A percentile compares a stretch with the other conserved stretches of the same genome.
Conservation (phyloP, 2,329 filamentous ascomycete genomes). For the Aspergillus ochraceus region DNA sequence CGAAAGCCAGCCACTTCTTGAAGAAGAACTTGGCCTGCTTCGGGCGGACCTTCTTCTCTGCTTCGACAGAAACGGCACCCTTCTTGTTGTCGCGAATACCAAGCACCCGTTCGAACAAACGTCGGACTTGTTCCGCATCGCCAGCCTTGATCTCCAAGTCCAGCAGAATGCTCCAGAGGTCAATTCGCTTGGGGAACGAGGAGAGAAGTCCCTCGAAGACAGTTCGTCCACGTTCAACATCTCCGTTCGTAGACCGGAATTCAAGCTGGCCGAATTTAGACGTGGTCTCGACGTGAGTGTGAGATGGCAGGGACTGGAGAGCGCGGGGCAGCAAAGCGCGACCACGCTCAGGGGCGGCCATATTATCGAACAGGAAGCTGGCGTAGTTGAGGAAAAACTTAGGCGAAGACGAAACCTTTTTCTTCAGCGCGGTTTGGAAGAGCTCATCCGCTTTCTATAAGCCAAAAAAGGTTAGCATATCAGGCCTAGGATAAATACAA, state of each 20-base stretch:
- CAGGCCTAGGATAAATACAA: not conserved
- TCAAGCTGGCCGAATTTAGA: constrained; percentile 89
- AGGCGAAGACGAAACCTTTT: constrained; percentile 79
- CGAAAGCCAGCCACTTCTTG: constrained; percentile 87
- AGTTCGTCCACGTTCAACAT: constrained; percentile 87
- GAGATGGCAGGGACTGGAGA: constrained; percentile 73
- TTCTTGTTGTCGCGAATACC: constrained; percentile 45
- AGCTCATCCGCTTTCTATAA: constrained; percentile 79
- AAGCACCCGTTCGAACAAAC: constrained; percentile 77
- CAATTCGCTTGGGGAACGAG: constrained; percentile 83
- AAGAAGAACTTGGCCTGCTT: constrained; percentile 86
- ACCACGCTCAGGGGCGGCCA: constrained; percentile 68
- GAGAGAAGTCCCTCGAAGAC: constrained; percentile 87
- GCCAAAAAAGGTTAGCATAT: constrained; percentile 26
- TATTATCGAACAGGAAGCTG: constrained; percentile 79
- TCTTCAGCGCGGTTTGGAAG: constrained; percentile 84
- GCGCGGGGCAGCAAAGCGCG: constrained; percentile 79
- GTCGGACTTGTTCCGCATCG: constrained; percentile 65
- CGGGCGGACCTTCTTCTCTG: constrained; percentile 69
- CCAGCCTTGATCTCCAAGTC: constrained; percentile 73
- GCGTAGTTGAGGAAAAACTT: constrained; percentile 94
- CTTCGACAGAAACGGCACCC: constrained; percentile 29
- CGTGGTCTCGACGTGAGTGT: constrained; percentile 71
- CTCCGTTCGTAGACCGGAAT: constrained; percentile 79
- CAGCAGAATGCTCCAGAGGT: constrained; percentile 89